Base-by-base conservation (phyloP, 331 rosid genomes). In the Stylosanthes scabra region DNA sequence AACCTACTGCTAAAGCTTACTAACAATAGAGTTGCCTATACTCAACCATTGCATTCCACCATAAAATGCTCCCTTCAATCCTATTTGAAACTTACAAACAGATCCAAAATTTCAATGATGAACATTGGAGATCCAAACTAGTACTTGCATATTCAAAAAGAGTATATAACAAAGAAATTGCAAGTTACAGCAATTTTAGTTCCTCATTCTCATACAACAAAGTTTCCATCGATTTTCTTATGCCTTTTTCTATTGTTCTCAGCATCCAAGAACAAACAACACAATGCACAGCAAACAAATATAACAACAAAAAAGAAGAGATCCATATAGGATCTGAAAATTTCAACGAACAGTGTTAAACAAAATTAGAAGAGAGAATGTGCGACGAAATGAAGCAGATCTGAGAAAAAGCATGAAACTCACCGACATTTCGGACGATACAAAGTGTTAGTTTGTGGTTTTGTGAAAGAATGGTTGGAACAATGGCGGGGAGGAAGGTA, bases 361-460 rank as follows among this genome's bases (percentile, higher is more conserved):
- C 63, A 1, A 74, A 54, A 57, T 66, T 39, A 9, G 40, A 66
- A 66, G 1, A 7, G 12, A 8, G 6, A 25, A 14, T 56, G 61
- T 12, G 20, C 25, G 14, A 28, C 37, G 39, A 29, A 29, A 29
- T 2, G 42, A 11, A 60, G 46, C 42, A n/a, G 79, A 64, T 74
- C 65, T 64, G 66, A 54, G 58, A 37, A 64, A 67, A 59, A 45
- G 41, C 2, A 49, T 49, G 44, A 51, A 31, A 68, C 80, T 80
- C 71, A 80, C 83, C 83, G 80, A 74, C 83, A 80, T 80, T 67
- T 80, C 15, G 59, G 55, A 66, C 15, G 70, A 45, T 40, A 59
- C 59, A 28, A 79, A 9, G 65, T 25, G 8, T 11, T 57, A 4
- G 39, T 66, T 49, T 46, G 3, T 46, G 10, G 11, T 46, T 46